Conservation (phyloP, 2,329 filamentous ascomycete genomes). For the Truncatella angustata region DNA sequence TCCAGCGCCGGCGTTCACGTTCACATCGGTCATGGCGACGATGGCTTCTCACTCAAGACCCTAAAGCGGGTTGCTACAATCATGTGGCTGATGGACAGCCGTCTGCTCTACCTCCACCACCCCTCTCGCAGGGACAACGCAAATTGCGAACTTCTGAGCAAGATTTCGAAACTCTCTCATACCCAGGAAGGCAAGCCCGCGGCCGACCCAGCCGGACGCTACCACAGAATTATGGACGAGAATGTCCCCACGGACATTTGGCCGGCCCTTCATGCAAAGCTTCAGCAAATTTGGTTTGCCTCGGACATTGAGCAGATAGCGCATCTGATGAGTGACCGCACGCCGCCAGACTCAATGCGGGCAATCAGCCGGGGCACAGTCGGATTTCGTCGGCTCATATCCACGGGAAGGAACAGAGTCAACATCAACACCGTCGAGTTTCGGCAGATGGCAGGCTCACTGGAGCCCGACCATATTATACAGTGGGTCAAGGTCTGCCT, state of each 20-base stretch:
- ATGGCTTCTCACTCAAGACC: conserved; percentile 22
- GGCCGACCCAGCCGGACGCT: no score
- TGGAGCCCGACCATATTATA: conserved; percentile 20
- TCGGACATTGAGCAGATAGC: conserved; percentile 15
- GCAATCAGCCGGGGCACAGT: conserved; percentile 12
- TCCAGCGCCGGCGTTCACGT: conserved; percentile 20
- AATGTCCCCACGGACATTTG: not conserved
- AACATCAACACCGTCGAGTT: conserved; percentile 26
- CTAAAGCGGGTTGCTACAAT: conserved; percentile 22
- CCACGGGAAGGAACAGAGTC: conserved; percentile 15
- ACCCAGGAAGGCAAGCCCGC: not conserved
- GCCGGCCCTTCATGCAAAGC: not conserved
- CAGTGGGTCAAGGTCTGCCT: conserved; percentile 20
- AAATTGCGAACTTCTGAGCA: conserved; percentile 12
- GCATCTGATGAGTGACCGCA: conserved; percentile 10
- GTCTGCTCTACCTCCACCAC: conserved; percentile 21
- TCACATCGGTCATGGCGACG: conserved; percentile 24
- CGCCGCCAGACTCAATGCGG: not conserved
- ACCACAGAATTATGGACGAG: not conserved
- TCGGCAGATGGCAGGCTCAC: conserved; percentile 22
- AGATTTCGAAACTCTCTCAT: conserved; percentile 10
- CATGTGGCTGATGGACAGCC: conserved; percentile 18
- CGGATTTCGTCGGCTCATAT: conserved; percentile 19
- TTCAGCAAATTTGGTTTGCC: conserved; percentile 17
- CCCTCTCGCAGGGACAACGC: conserved; percentile 16